These are phyloP conservation scores for Ulmus americana DNA, from an alignment of 331 rosid species.

Conservation along the genomic window DNA sequence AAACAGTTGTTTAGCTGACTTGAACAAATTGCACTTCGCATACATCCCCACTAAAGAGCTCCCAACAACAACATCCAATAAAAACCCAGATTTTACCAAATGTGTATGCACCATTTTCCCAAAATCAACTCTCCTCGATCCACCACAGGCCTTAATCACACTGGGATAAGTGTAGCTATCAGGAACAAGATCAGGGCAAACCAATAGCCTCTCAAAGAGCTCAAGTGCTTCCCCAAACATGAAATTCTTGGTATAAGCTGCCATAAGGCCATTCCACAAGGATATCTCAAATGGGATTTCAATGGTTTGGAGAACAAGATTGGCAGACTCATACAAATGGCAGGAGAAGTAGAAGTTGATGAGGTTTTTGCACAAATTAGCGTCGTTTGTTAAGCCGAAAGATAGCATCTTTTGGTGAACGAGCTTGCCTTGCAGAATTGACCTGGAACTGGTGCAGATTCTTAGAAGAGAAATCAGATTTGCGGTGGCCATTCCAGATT, in stretches of 20 bases:
- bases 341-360: slow-evolving; percentile 50
- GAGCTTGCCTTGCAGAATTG: slow-evolving; percentile 46
- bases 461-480: slow-evolving; percentile 41
- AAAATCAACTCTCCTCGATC: slow-evolving; percentile 31
- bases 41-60: slow-evolving; percentile 61
- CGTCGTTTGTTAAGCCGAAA: slow-evolving; percentile 46
- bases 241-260: slow-evolving; percentile 54
- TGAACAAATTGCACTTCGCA: slow-evolving; percentile 52
- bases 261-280: slow-evolving; percentile 64
- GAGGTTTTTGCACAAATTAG: slow-evolving; percentile 41
- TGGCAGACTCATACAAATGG: slow-evolving; percentile 38
- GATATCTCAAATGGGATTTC: slow-evolving; percentile 44
- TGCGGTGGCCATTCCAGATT: slow-evolving; percentile 38
- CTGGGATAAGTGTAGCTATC: slow-evolving; percentile 66
- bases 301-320: slow-evolving; percentile 41
- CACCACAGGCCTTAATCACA: slow-evolving; percentile 69
- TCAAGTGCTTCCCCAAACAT: slow-evolving; percentile 56
- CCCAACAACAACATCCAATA: slow-evolving; percentile 50
- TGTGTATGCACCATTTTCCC: slow-evolving; percentile 48
- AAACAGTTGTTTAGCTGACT: slow-evolving; percentile 44
- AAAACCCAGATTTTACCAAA: slow-evolving; percentile 50
- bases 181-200: slow-evolving; percentile 35
- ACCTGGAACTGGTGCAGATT: slow-evolving; percentile 39
- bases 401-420: slow-evolving; percentile 58
- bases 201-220: slow-evolving; percentile 36